Evolutionary conservation across 176 grass and related monocot species (phyloP), one percentile per base, ranked within the genome.

Genomic region (Guadua angustifolia): DNA sequence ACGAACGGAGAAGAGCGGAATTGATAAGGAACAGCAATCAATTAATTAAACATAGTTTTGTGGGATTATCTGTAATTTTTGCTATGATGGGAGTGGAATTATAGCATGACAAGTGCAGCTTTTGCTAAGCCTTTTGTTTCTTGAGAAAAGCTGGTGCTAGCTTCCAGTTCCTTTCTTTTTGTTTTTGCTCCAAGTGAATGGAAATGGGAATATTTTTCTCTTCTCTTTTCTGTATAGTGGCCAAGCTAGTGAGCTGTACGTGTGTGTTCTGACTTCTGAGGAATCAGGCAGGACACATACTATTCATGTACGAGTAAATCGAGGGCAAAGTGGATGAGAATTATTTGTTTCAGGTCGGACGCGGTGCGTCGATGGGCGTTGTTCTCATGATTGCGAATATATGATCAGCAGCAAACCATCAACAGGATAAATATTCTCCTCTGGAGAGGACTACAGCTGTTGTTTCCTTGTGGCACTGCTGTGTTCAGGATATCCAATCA

Each of bases 201-300:
- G 83, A 91, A 89, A 85, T 84, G 68, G 64, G 92, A 84, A 94
- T 85, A 91, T 84, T 55, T 53, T 57, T 62, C 16, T 78, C 36
- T 4, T 53, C 7, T 57, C 7, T 15, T 79, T 39, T 77, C 56
- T 59, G 68, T 57, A 33, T 57, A 33, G 49, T 83, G 49, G 79
- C 57, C 88, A 83, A 77, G 39, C 47, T 39, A 75, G 71, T 53
- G 71, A 42, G 35, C 22, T 38, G 17, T 44, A 25, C 33, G 56
- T 80, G 70, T 3, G 22, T 29, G 75, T 29, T 29, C 29, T 29
- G 69, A 67, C 69, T 29, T 29, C 29, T 29, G 69, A 67, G 66
- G 88, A 86, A 90, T 90, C 78, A 77, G 83, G 66, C 82, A 86
- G 73, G 72, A 49, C 79, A 90, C 79, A 73, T 50, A 39, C 73